phyloP scores from a whole-genome alignment of 495 filamentous ascomycete genomes.

The Choiromyces venosus region DNA sequence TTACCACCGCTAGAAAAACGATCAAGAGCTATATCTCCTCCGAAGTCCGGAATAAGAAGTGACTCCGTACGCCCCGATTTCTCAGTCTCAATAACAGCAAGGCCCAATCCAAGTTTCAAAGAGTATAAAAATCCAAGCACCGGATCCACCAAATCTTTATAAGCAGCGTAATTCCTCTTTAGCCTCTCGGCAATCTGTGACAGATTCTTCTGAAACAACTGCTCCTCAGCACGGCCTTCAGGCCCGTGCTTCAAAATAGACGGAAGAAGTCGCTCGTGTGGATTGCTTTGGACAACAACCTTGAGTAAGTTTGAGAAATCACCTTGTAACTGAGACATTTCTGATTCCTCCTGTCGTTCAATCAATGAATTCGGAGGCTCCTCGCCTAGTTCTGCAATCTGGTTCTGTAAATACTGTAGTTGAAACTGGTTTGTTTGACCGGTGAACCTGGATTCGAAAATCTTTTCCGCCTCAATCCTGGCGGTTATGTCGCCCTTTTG shows the following conservation, averaged over 20 bases:
- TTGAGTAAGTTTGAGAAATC: slow-evolving; percentile 75
- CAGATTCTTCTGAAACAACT: slow-evolving; percentile 66
- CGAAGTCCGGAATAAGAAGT: slow-evolving; percentile 25
- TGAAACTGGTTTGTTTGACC: slow-evolving; percentile 62
- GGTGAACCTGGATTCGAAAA: slow-evolving; percentile 62
- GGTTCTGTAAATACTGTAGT: slow-evolving; percentile 54
- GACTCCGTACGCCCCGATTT: slow-evolving; percentile 23
- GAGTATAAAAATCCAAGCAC: slow-evolving; percentile 75
- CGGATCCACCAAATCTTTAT: slow-evolving; percentile 76
- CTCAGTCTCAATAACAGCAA: slow-evolving; percentile 48
- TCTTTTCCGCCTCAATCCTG: slow-evolving; percentile 56
- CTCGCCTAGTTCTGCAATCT: slow-evolving; percentile 58
- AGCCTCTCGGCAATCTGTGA: slow-evolving; percentile 62
- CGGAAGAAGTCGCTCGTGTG: slow-evolving; percentile 42
- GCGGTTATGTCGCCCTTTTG: slow-evolving; percentile 51
- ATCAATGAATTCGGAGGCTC: slow-evolving; percentile 54
- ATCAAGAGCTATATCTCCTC: not conserved
- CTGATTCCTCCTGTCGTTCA: slow-evolving; percentile 62
- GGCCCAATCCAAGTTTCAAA: slow-evolving; percentile 66
- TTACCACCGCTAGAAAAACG: not conserved
- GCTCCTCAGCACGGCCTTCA: slow-evolving; percentile 45
- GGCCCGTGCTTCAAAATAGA: slow-evolving; percentile 24
- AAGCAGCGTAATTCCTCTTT: slow-evolving; percentile 60
- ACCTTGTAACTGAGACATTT: slow-evolving; percentile 66
- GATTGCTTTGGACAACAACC: slow-evolving; percentile 55